A percentile compares a stretch with the other conserved stretches of the same genome.
Evolutionary conservation across 2,329 filamentous ascomycete genomes (phyloP).

Genomic region (Cercospora sp.): DNA sequence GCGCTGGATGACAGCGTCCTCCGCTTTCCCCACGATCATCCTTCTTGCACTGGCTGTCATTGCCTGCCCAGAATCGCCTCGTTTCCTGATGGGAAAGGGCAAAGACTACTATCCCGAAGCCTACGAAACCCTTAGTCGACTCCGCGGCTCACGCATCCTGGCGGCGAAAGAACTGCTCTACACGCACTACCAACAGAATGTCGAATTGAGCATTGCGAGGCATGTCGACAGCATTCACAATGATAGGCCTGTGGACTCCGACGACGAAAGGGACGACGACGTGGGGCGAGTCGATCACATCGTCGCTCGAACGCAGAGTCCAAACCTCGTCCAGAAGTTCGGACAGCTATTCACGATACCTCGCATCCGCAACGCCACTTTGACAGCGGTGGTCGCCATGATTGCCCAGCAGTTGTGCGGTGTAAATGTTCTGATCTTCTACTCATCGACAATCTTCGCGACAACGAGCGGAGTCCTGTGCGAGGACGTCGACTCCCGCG

Average conservation of each 20-base stretch:
- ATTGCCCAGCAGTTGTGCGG: constrained; percentile 35
- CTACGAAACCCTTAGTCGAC: constrained; percentile 28
- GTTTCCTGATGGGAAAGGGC: constrained; percentile 31
- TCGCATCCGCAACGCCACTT: constrained; percentile 32
- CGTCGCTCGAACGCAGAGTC: not conserved
- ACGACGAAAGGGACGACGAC: constrained; percentile 3
- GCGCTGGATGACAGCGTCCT: constrained; percentile 36
- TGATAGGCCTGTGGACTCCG: not conserved
- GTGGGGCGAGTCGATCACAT: not conserved
- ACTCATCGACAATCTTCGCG: constrained; percentile 33
- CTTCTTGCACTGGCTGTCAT: constrained; percentile 32
- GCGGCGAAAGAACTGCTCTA: constrained; percentile 38
- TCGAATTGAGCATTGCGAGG: constrained; percentile 21
- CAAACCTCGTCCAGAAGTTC: constrained; percentile 31
- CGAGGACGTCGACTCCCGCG: constrained; percentile 13
- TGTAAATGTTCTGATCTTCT: constrained; percentile 33
- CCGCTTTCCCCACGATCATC: constrained; percentile 32
- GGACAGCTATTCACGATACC: constrained; percentile 34
- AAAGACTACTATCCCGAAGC: constrained; percentile 29
- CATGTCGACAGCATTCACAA: not conserved
- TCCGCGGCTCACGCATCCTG: constrained; percentile 32
- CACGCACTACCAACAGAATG: constrained; percentile 34
- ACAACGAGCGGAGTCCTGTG: constrained; percentile 8
- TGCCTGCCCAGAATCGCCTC: constrained; percentile 36
- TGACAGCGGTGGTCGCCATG: constrained; percentile 32